Percentiles rank a stretch among this genome's conserved stretches.
These are phyloP conservation scores for Mucor plumbeus DNA, from an alignment of 371 early-diverging fungal species.

Conservation along the genomic window DNA sequence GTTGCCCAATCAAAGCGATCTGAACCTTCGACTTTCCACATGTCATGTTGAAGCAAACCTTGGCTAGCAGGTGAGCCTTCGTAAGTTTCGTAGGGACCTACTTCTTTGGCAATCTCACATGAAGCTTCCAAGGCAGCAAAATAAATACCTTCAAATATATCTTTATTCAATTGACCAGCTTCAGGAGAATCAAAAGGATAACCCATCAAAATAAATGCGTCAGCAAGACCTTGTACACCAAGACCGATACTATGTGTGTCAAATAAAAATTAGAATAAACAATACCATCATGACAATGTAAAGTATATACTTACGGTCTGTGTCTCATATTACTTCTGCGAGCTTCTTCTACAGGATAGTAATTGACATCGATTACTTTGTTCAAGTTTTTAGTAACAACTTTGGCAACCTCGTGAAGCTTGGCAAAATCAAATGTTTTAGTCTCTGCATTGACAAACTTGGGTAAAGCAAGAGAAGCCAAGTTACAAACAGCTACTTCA, in stretches of 20 bases:
- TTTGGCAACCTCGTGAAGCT: conserved; percentile 76
- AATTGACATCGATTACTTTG: conserved; percentile 97
- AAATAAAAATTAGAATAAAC: not conserved
- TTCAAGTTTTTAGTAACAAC: conserved; percentile 93
- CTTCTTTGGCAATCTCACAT: conserved; percentile 85
- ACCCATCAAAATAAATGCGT: conserved; percentile 96
- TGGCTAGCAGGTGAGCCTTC: conserved; percentile 91
- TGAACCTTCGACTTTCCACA: conserved; percentile 87
- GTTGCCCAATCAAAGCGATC: conserved; percentile 93
- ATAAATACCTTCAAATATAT: conserved; percentile 99
- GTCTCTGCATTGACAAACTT: conserved; percentile 80
- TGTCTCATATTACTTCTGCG: conserved; percentile 91
- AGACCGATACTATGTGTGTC: conserved; percentile 76
- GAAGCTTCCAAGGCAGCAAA: conserved; percentile 97
- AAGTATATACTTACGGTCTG: conserved; percentile 69
- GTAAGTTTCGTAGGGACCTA: conserved; percentile 93
- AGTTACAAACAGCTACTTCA: conserved; percentile 99
- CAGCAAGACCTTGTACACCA: conserved; percentile 99
- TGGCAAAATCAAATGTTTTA: conserved; percentile 71
- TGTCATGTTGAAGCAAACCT: conserved; percentile 96
- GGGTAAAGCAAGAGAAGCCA: conserved; percentile 97
- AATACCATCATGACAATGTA: not conserved
- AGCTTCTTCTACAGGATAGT: conserved; percentile 96
- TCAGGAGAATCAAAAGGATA: conserved; percentile 96
- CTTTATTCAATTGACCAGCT: conserved; percentile 87